Conservation (phyloP, 495 filamentous ascomycete species). For the Neurospora hispaniola region DNA sequence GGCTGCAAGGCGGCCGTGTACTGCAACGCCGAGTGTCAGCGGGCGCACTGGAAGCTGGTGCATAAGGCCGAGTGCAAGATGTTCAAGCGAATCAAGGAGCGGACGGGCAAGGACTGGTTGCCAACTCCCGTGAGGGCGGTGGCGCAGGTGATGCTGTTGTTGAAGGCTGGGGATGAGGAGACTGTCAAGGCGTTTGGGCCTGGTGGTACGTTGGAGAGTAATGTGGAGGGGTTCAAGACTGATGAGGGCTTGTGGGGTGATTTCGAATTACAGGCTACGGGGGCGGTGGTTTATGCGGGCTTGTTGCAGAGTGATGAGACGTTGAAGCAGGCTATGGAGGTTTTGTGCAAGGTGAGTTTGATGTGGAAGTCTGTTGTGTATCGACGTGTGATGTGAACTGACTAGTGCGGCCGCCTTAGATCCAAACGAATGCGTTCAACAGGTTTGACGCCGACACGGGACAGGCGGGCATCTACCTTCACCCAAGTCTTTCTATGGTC, state of each 20-base stretch:
- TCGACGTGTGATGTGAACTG: neutral
- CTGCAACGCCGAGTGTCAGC: constrained; percentile 45
- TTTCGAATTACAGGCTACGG: constrained; percentile 36
- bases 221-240: constrained; percentile 20
- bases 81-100: constrained; percentile 19
- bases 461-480: constrained; percentile 31
- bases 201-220: constrained; percentile 23
- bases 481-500: constrained; percentile 35
- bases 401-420: constrained; percentile 13
- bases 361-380: neutral
- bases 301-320: constrained; percentile 15
- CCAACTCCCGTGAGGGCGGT: constrained; percentile 39
- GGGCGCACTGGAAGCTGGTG: constrained; percentile 40
- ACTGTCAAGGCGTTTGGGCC: constrained; percentile 17
- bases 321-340: constrained; percentile 23
- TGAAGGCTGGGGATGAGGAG: constrained; percentile 4
- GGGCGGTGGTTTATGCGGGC: constrained; percentile 28
- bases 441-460: constrained; percentile 28
- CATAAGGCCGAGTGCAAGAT: constrained; percentile 46
- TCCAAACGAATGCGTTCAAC: constrained; percentile 39
- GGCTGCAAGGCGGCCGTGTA: constrained; percentile 41
- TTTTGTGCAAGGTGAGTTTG: constrained; percentile 32
- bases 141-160: constrained; percentile 32
- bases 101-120: constrained; percentile 19
- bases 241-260: constrained; percentile 23